These are phyloP conservation scores for Phytophthora uliginosa DNA, from an alignment of 352 stramenopile genomes.

Conservation along the genomic window DNA sequence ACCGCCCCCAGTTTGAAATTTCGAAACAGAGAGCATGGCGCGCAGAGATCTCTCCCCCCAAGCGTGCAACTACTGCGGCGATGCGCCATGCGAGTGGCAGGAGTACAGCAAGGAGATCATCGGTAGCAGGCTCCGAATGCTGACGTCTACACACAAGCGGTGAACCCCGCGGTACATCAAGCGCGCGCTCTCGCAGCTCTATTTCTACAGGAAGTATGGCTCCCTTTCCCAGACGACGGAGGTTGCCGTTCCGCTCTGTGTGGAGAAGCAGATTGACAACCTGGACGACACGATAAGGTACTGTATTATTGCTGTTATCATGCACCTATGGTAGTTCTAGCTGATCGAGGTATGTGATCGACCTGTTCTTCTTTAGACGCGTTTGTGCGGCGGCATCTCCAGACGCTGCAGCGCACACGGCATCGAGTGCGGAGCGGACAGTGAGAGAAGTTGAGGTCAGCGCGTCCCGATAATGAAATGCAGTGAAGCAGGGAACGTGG, in stretches of 20 bases:
- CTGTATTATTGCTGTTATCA: not conserved
- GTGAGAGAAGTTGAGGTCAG: no score
- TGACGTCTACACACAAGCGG: not conserved
- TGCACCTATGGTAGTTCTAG: not conserved
- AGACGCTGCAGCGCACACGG: no score
- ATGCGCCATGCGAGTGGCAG: not conserved
- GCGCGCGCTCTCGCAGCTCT: not conserved
- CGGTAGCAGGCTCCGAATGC: slow-evolving; percentile 8
- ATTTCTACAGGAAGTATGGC: slow-evolving; percentile 5
- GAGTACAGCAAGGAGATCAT: slow-evolving; percentile 2
- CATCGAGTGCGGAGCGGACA: no score
- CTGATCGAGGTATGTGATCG: no score
- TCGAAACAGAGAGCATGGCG: not conserved
- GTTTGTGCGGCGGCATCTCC: no score
- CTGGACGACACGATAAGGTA: slow-evolving; percentile 7
- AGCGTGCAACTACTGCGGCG: slow-evolving; percentile 3
- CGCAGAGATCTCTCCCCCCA: not conserved
- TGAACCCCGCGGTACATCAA: not conserved
- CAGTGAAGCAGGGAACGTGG: no score
- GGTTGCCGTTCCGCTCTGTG: not conserved
- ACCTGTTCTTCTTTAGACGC: no score
- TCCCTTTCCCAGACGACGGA: not conserved
- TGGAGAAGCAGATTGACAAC: slow-evolving; percentile 5
- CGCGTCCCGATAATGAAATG: no score
- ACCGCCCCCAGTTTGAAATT: not conserved